phyloP scores from a whole-genome alignment of 331 rosid species.

The Arachis monticola region DNA sequence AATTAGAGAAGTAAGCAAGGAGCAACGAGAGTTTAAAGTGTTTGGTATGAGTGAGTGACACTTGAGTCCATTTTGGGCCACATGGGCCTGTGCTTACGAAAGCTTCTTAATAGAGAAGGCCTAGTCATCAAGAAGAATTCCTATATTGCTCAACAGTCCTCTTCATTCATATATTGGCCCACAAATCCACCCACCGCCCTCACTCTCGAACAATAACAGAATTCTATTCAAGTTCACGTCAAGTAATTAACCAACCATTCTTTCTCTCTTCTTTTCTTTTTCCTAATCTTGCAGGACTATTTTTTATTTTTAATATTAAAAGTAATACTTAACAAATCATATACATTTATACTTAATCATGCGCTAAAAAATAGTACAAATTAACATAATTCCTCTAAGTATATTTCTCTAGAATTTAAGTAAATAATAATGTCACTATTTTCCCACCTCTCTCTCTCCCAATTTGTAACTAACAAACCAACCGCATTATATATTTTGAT shows the following conservation, averaged over 20 bases:
- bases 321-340: no score
- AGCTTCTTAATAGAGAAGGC: neutral
- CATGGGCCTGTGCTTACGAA: no score
- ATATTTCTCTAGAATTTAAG: no score
- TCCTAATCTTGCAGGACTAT: no score
- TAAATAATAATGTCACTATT: no score
- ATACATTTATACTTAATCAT: no score
- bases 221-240: constrained; percentile 95
- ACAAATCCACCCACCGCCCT: constrained; percentile 54
- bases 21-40: neutral
- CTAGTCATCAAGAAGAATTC: neutral
- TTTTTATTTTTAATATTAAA: no score
- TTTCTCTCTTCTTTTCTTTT: constrained; percentile 28
- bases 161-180: neutral
- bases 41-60: neutral
- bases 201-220: constrained; percentile 52
- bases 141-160: constrained; percentile 43
- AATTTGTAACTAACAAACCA: neutral
- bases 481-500: neutral
- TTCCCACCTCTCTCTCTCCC: neutral
- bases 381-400: no score
- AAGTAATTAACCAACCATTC: constrained; percentile 76
- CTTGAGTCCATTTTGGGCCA: no score
- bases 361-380: no score
- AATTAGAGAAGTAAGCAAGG: neutral